Evolutionary conservation across 1,284 basidiomycete species (phyloP), one percentile per base, ranked within the genome.

Genomic region (Sparassis latifolia): DNA sequence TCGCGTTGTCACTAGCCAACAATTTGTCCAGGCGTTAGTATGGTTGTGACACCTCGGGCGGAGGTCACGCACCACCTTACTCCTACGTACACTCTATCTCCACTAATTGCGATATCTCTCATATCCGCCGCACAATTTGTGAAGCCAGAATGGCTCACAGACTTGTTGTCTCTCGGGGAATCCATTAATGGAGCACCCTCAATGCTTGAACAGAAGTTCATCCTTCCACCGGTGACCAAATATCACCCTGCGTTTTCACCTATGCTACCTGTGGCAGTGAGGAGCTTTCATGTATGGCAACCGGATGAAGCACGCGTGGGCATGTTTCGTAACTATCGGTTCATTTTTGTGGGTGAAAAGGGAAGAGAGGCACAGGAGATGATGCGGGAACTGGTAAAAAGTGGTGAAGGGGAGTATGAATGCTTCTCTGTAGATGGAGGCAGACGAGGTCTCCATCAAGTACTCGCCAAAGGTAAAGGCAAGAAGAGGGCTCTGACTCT

Each of bases 1-100:
- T 32, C 12, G 39, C 12, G 32, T 33, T 12, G 29, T 48, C 35
- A 3, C 47, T 29, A 45, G 40, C 37, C 41, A 5, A 53, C n/a
- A 42, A 35, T 28, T 55, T 32, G 52, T 31, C 35, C 58, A 83
- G 84, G 84, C 2, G 70, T 88, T 39, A 73, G 77, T 48, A 50
- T 84, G 10, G 67, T 79, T 1, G 69, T 73, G 31, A 71, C 68
- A 6, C 69, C 70, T 1, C 65, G 68, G 45, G 57, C 69, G 0
- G 66, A 73, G 31, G 69, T 79, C 7, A 86, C 84, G 0, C 83
- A 88, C 55, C 81, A 87, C 60, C 69, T 86, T 44, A 72, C 73
- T 2, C 58, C 77, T 2, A 73, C 72, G 30, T 78, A 75, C 52
- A 62, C 70, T 6, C 68, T 78, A n/a, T 76, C 70, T 7, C 65